Evolutionary conservation across 352 stramenopile genomes (phyloP), one percentile per base, ranked within the genome.

Genomic region (Phytopythium aichiense): DNA sequence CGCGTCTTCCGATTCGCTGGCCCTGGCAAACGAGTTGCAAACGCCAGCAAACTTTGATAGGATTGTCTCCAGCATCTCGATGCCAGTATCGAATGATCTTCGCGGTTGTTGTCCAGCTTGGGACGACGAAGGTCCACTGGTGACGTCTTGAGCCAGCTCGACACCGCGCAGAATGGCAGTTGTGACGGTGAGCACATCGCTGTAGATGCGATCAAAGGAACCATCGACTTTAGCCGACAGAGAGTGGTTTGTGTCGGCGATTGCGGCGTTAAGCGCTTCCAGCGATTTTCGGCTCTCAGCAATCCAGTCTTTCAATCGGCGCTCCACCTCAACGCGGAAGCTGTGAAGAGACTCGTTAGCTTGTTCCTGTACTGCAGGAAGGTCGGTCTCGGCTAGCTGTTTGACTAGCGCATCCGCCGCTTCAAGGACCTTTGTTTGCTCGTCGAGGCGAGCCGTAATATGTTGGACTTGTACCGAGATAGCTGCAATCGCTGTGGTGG

Each of bases 151-250:
- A 0, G 60, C 60, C 9, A 88, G 65, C 28, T 91, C 81, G 11
- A 72, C 71, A 0, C 71, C 69, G 9, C 77, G 66, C 3, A 88
- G 64, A n/a, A 80, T 71, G 1, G 77, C 65, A 7, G 66, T 75
- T 22, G 77, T 87, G 56, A 88, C 70, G 25, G 64, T 64, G 3
- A 88, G 67, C 40, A 91, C 15, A 16, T 80, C 79, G 22, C 71
- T 73, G 38, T 88, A 87, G 7, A 91, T 63, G 15, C 63, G 71
- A 9, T 80, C 68, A 16, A 72, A 62, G 15, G 68, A 83, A 0
- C 45, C 57, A 6, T 60, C 74, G 6, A 74, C 67, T 35, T 73
- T 72, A 11, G 49, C 31, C 18, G 73, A 51, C 12, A 87, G n/a
- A 18, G 59, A 56, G 0, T 42, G 54, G 23, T 78, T 60, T 0